Base-by-base conservation (phyloP, 805 yeast genomes). In the Myxozyma neotropica region DNA sequence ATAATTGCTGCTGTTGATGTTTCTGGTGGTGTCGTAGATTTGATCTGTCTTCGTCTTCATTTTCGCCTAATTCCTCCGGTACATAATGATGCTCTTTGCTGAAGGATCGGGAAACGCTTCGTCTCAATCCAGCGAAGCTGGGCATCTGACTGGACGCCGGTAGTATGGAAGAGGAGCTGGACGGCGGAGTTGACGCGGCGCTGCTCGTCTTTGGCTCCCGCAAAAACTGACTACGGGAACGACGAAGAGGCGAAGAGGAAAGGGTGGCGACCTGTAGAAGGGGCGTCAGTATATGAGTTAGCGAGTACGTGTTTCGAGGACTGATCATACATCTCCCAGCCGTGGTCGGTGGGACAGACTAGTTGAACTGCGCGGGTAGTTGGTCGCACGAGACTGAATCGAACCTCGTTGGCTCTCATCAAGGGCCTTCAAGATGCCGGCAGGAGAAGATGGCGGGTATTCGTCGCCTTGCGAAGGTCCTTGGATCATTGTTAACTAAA, bases 21-120 rank as follows among this genome's bases (percentile, higher is more conserved):
- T 46, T 46, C 23, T 46, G 50, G 24, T 46, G 50, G 23, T 46
- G 50, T 15, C 50, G 50, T 17, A 46, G 24, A 46, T 46, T 46
- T 3, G 31, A 21, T 31, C 17, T 17, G 21, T 46, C 50, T 12
- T 46, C 50, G 15, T 19, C 39, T 10, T 19, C 39, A 24, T 31
- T 38, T 15, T 17, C 45, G 2, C n/a, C 39, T 17, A 13, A 7
- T 3, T 12, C 12, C 26, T 46, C 39, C 5, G 42, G 17, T 15
- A 15, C 42, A n/a, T 17, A 15, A n/a, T 19, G 24, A 5, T 19
- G 35, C 1, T 13, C 12, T 2, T 4, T 46, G 19, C 24, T 10
- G 3, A 31, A 46, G 4, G 50, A 46, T 15, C 29, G 50, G 13
- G 50, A 46, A 5, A 31, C 26, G 39, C 50, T 46, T 29, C 50